Base-by-base conservation (phyloP, 495 filamentous ascomycete species). In the Talaromyces trachyspermus region DNA sequence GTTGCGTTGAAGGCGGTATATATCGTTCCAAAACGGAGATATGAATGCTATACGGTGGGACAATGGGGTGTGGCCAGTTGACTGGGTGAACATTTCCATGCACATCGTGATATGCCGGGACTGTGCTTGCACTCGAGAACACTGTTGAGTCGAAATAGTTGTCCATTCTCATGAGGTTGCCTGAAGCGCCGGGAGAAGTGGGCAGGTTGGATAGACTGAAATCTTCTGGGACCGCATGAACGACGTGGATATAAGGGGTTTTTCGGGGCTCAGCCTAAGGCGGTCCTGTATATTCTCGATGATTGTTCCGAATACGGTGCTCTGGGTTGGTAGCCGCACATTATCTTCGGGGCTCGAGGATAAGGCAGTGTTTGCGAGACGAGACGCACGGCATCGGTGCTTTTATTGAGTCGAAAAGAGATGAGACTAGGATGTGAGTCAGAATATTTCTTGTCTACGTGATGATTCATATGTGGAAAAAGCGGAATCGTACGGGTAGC, bases 11-110 rank as follows among this genome's bases (percentile, higher is more conserved):
- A 11, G 84, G 84, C 40, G 84, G 84, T 5, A 88, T 80, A 58
- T 81, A 87, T 5, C 84, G 80, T 59, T 88, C 84, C 6, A 87
- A 66, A 10, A 86, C 65, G 1, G 83, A 80, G 35, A 85, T 64
- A 43, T 84, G 73, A 19, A 86, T 71, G 33, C 72, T 84, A 36
- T 69, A 71, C 5, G 83, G 83, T 0, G 81, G 75, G 4, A 86
- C 79, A 45, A 85, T 72, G 5, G 79, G 79, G 52, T 77, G 71
- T 6, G 81, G 81, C 15, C 70, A 72, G 20, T 65, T 68, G 41
- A 59, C 60, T 46, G 60, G 49, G 25, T 55, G 70, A 19, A 71
- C 61, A 2, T 61, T 69, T 11, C 71, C 71, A 14, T 73, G 69
- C 57, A 77, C 76, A 58, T 81, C 76, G 20, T 72, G 64, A 52